These are phyloP conservation scores for Gnomoniopsis sp. DNA, from an alignment of 2,329 filamentous ascomycete genomes.

Conservation along the genomic window DNA sequence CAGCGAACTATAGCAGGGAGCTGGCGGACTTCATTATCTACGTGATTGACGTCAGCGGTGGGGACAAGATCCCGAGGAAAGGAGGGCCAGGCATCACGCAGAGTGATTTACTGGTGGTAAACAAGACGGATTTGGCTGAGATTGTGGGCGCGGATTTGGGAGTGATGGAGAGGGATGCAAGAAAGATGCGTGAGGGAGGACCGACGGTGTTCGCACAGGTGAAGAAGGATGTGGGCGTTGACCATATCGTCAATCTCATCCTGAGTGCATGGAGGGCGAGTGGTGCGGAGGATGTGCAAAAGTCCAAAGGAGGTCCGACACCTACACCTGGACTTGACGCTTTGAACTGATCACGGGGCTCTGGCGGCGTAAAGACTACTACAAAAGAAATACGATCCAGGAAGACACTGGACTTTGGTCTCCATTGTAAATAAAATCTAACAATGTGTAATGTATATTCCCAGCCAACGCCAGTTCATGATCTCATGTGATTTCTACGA, in stretches of 20 bases:
- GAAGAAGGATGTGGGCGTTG: constrained; percentile 83
- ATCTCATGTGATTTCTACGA: constrained; percentile 1
- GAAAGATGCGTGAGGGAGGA: constrained; percentile 92
- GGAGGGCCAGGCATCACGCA: constrained; percentile 96
- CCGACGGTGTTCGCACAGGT: constrained; percentile 96
- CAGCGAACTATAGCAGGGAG: constrained; percentile 93
- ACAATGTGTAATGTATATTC: constrained; percentile 8
- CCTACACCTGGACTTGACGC: constrained; percentile 54
- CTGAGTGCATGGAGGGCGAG: constrained; percentile 89
- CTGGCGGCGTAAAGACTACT: background rate
- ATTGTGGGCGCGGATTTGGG: constrained; percentile 83
- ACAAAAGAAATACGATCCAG: background rate
- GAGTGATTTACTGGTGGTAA: constrained; percentile 88
- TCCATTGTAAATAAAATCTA: constrained; percentile 7
- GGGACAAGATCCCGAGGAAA: constrained; percentile 95
- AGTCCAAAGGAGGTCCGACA: constrained; percentile 52
- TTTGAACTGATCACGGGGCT: background rate
- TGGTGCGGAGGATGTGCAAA: constrained; percentile 65
- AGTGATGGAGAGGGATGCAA: constrained; percentile 92
- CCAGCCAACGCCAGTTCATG: constrained; percentile 15
- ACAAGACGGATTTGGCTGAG: constrained; percentile 94
- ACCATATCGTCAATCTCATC: constrained; percentile 85
- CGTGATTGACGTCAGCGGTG: constrained; percentile 94
- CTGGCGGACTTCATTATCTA: constrained; percentile 98
- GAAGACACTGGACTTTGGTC: background rate